A percentile compares a stretch with the other conserved stretches of the same genome.
phyloP scores from a whole-genome alignment of 768 basidiomycete species.

The Ramaria rubella region DNA sequence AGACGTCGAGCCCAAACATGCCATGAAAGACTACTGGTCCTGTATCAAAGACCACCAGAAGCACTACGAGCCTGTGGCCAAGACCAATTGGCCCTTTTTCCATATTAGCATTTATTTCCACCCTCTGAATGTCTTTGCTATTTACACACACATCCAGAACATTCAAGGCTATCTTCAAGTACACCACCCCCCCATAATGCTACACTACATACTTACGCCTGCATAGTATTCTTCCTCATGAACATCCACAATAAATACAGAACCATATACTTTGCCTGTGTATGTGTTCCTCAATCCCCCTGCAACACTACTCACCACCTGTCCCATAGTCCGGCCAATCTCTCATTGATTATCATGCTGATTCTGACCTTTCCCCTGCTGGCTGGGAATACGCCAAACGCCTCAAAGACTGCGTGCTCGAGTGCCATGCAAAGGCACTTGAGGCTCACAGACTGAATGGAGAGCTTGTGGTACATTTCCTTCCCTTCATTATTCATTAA shows the following conservation, averaged over 20 bases:
- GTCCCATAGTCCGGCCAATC: conserved; percentile 88
- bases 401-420: conserved; percentile 84
- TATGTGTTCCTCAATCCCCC: conserved; percentile 32
- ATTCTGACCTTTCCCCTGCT: conserved; percentile 89
- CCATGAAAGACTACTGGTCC: conserved; percentile 86
- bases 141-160: too few species aligned
- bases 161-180: conserved; percentile 88
- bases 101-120: conserved; percentile 55
- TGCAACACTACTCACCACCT: background rate
- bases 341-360: conserved; percentile 96
- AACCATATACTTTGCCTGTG: conserved; percentile 94
- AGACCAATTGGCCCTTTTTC: conserved; percentile 88
- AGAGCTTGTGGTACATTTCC: conserved; percentile 50
- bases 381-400: conserved; percentile 94
- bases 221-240: conserved; percentile 99
- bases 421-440: conserved; percentile 69
- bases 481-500: too few species aligned
- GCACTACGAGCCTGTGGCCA: conserved; percentile 87
- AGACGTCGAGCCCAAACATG: conserved; percentile 87
- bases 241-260: conserved; percentile 94
- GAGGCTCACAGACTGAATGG: conserved; percentile 64
- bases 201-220: conserved; percentile 2
- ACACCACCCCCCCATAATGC: conserved; percentile 12
- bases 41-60: conserved; percentile 83
- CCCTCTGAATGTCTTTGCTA: too few species aligned